These are phyloP conservation scores for Cyclostephanos tholiformis DNA, from an alignment of 108 stramenopile genomes.

Conservation along the genomic window DNA sequence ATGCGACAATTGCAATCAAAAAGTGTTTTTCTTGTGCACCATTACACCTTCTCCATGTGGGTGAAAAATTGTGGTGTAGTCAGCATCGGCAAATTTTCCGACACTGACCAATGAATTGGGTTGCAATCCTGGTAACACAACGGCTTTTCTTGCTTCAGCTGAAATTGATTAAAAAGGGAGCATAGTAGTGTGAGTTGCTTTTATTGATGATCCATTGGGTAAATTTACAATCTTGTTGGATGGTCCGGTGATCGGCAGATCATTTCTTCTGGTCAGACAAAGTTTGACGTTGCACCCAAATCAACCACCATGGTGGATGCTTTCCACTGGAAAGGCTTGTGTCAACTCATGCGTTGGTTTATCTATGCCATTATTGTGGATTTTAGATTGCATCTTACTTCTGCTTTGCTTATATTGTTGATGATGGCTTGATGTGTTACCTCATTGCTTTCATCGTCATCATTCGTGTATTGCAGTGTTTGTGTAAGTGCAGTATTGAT, in stretches of 20 bases:
- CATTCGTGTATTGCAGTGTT: too few relatives aligned
- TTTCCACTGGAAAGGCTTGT: not conserved
- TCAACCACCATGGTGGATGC: not conserved
- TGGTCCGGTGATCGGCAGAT: not conserved
- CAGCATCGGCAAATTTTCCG: slow-evolving; percentile 2
- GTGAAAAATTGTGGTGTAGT: slow-evolving; percentile 38
- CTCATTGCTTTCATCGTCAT: too few relatives aligned
- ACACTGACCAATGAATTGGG: slow-evolving; percentile 26
- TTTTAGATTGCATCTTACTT: not conserved
- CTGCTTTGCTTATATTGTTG: too few relatives aligned
- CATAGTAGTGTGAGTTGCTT: slow-evolving; percentile 1
- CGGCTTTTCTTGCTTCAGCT: not conserved
- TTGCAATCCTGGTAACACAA: not conserved
- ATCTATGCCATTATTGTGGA: not conserved
- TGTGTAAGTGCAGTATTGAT: too few relatives aligned
- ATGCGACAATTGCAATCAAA: not conserved
- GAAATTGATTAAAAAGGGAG: not conserved
- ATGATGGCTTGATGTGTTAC: too few relatives aligned
- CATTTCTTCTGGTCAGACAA: not conserved
- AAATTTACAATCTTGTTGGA: not conserved
- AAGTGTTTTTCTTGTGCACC: not conserved
- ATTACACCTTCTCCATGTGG: slow-evolving; percentile 16
- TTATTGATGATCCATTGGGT: not conserved
- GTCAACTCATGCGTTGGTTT: not conserved
- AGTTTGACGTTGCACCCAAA: not conserved